Base-by-base conservation (phyloP, 192 early-diverging fungal genomes). In the Oehlia diaphana region DNA sequence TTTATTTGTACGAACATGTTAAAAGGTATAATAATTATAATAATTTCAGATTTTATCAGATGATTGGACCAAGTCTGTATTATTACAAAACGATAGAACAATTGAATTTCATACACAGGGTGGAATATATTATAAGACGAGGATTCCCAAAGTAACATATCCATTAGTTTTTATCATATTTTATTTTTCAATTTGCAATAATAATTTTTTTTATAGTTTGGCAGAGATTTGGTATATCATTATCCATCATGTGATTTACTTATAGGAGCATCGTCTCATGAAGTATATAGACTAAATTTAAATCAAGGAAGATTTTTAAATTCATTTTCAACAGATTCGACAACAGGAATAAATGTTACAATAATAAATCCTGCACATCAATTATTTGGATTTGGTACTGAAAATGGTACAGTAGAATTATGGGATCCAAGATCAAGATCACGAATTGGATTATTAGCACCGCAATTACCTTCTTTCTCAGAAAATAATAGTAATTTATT, bases 61-160 rank as follows among this genome's bases (percentile, higher is more conserved):
- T 79, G 98, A 99, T 85, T 99, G 98, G 98, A 97, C 95, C 37
- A 99, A 99, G 82, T 88, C 89, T 5, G 95, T 98, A 37, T 92
- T 95, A 63, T 83, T 99, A 84, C 96, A 98, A 81, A 89, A 89
- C 58, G 97, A 99, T 83, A 87, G 97, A 26, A 90, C 93, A 12
- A 83, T 99, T 10, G 96, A 99, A 87, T 94, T 99, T 70, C 98
- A 99, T 79, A 88, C 95, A 28, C 96, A 98, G 79, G 96, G 94
- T n/a, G 96, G 96, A 63, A 87, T 98, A 85, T 96, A 98, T 82
- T 98, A 95, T 82, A 88, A 93, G 68, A 96, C 94, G 21, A 89
- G 96, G 79, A 93, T 98, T n/a, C 98, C 98, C 66, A 93, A 94
- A 80, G 89, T 90, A 62, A 73, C 13, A 47, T 12, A 1, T 47